These are phyloP conservation scores for Cyclanthera cordifolia DNA, from an alignment of 306 rosid genomes.

Conservation along the genomic window DNA sequence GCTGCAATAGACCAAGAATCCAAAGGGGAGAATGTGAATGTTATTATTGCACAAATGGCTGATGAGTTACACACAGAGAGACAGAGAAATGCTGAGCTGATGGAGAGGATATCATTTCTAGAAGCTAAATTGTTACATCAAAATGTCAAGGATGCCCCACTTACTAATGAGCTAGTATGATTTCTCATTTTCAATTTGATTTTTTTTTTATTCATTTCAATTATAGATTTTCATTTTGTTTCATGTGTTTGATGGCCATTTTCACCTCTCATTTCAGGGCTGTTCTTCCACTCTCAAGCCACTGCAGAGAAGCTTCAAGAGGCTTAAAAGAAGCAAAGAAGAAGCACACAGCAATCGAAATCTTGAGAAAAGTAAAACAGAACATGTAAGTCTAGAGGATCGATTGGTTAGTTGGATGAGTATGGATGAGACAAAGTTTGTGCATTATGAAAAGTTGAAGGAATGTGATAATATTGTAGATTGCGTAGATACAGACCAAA, in stretches of 20 bases:
- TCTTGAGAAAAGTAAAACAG: conserved; percentile 23
- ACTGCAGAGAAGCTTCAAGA: conserved; percentile 32
- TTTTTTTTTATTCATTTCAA: neutral
- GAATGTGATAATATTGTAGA: conserved; percentile 33
- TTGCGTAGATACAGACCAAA: conserved; percentile 35
- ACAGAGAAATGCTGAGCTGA: conserved; percentile 55
- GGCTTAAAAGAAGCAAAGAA: conserved; percentile 40
- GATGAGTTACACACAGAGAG: conserved; percentile 60
- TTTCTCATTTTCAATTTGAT: conserved; percentile 1
- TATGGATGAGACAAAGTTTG: conserved; percentile 49
- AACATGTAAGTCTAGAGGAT: conserved; percentile 14
- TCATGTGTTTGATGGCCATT: neutral
- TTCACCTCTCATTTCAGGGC: conserved; percentile 30
- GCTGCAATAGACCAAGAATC: conserved; percentile 44
- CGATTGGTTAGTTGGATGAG: conserved; percentile 62
- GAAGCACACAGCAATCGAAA: conserved; percentile 19
- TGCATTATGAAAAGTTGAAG: conserved; percentile 29
- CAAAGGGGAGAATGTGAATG: conserved; percentile 32
- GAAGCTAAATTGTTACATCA: conserved; percentile 57
- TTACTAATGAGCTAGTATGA: conserved; percentile 30
- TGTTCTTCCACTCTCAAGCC: conserved; percentile 17
- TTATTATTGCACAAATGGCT: conserved; percentile 43
- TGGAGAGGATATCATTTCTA: conserved; percentile 63
- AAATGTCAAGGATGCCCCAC: conserved; percentile 28
- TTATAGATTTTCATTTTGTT: neutral